Evolutionary conservation across 805 yeast genomes (phyloP).

Genomic region (Kazachstania bromeliacearum): DNA sequence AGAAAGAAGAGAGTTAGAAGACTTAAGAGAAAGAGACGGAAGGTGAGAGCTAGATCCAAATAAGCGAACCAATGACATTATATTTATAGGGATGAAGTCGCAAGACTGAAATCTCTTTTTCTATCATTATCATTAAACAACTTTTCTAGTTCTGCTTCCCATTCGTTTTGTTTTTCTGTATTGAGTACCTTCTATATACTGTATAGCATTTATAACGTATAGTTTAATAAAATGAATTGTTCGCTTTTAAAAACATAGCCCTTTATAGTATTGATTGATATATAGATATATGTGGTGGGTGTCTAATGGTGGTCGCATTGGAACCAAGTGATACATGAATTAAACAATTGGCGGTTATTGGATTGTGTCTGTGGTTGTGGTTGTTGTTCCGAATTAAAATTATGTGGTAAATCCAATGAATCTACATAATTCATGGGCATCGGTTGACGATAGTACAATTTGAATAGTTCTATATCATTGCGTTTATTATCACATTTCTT

Average conservation of each 20-base stretch:
- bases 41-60: conserved; percentile 99
- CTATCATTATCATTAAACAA: conserved; percentile 1
- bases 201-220: conserved; percentile 5
- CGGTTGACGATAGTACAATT: conserved; percentile 7
- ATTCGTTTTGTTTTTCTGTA: conserved; percentile 3
- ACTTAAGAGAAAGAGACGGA: conserved; percentile 99
- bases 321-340: neutral
- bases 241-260: conserved; percentile 3
- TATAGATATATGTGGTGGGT: neutral
- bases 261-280: neutral
- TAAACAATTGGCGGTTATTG: neutral
- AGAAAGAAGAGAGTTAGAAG: conserved; percentile 99
- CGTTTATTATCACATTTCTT: neutral
- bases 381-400: neutral
- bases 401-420: neutral
- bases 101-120: neutral
- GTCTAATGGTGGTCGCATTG: neutral
- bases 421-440: conserved; percentile 8
- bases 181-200: neutral
- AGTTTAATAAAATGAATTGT: conserved; percentile 5
- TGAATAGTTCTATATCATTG: conserved; percentile 1
- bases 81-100: neutral
- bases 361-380: neutral
- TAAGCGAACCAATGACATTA: conserved; percentile 43
- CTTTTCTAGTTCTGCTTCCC: conserved; percentile 6